A percentile compares a stretch with the other conserved stretches of the same genome.
These are phyloP conservation scores for Aspergillus bertholletiae DNA, from an alignment of 495 filamentous ascomycete genomes.

Conservation along the genomic window DNA sequence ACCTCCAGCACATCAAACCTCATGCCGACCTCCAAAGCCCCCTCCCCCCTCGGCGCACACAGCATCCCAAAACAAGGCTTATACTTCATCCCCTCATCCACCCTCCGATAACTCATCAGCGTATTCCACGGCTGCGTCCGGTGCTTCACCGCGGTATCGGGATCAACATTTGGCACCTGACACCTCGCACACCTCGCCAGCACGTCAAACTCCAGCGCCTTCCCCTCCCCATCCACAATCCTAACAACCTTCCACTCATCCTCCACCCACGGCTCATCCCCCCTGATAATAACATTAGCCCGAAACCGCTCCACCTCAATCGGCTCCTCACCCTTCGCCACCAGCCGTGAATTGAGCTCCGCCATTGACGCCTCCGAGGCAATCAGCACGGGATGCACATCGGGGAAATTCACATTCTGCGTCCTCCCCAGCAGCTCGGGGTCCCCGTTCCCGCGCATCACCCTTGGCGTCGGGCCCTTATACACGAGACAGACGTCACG, in stretches of 20 bases:
- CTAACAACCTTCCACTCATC: slow-evolving; percentile 77
- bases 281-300: slow-evolving; percentile 75
- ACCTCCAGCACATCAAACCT: slow-evolving; percentile 50
- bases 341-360: slow-evolving; percentile 34
- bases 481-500: slow-evolving; percentile 35
- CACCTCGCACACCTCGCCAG: slow-evolving; percentile 74
- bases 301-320: slow-evolving; percentile 64
- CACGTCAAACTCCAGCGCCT: slow-evolving; percentile 50
- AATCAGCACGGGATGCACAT: slow-evolving; percentile 44
- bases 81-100: slow-evolving; percentile 70
- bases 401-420: slow-evolving; percentile 39
- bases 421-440: slow-evolving; percentile 32
- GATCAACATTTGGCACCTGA: slow-evolving; percentile 83
- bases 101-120: slow-evolving; percentile 63
- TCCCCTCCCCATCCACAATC: slow-evolving; percentile 42
- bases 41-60: slow-evolving; percentile 57
- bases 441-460: slow-evolving; percentile 37
- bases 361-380: slow-evolving; percentile 49
- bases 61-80: slow-evolving; percentile 85
- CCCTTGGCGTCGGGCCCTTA: slow-evolving; percentile 40
- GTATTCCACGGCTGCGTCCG: slow-evolving; percentile 71
- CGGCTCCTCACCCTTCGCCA: slow-evolving; percentile 16
- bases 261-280: slow-evolving; percentile 63
- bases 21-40: slow-evolving; percentile 51
- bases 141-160: slow-evolving; percentile 65